Evolutionary conservation across 805 yeast genomes (phyloP), one percentile per base, ranked within the genome.

Genomic region (Blastobotrys attinorum): DNA sequence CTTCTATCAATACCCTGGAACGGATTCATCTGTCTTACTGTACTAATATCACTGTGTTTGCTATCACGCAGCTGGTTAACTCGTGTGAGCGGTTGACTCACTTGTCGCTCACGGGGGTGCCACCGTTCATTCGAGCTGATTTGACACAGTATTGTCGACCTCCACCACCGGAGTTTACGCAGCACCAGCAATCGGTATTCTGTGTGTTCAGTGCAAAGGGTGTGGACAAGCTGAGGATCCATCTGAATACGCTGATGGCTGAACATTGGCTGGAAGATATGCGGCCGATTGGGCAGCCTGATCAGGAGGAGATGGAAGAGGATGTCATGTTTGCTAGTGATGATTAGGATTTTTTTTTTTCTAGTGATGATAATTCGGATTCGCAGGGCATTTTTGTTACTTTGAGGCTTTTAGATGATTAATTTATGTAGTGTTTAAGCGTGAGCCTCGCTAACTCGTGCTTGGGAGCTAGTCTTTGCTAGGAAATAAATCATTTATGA

Each of bases 171-270:
- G 97, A 88, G 55, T 89, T 92, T 61, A 88, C 81, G 42, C 85
- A 81, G 44, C 82, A 82, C 55, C 98, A 92, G 62, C 81, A 81
- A 51, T 74, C 80, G 18, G 72, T 84, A 39, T 90, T 92, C 58
- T 90, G 97, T 66, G 98, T 90, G 10, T 92, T 88, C 59, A 81
- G 90, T 27, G 97, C 97, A 1, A 77, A 76, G 47, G 97, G 97
- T 6, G 96, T 92, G 15, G 75, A 70, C 39, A 76, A 77, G 47
- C 70, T 90, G 49, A 75, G 96, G 49, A 78, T 76, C 33, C 81
- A 83, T 59, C 70, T 90, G 38, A 79, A 73, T 44, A 11, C 43
- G 40, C 22, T 41, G 11, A 18, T 23, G 38, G 16, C 42, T 20
- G 42, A 39, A 7, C 15, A n/a, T n/a, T n/a, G n/a, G n/a, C n/a